Evolutionary conservation across 768 basidiomycete genomes (phyloP).

Genomic region (Trametes gibbosa): DNA sequence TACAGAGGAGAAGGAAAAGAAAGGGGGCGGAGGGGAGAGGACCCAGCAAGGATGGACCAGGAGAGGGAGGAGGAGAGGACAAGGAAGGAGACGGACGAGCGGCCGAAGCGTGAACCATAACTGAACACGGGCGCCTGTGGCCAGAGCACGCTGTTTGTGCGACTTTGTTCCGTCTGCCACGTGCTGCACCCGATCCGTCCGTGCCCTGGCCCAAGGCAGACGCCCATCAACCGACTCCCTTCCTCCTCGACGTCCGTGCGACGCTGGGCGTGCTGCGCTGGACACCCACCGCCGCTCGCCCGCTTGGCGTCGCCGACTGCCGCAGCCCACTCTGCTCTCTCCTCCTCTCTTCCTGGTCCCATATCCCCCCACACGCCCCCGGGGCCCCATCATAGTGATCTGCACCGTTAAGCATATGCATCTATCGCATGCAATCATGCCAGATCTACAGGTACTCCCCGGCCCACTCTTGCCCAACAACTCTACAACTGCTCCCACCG

Average conservation of each 20-base stretch:
- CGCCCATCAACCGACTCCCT: neutral
- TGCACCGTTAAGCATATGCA: slow-evolving; percentile 4
- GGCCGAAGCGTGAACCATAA: slow-evolving; percentile 2
- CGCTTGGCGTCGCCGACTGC: no score
- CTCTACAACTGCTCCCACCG: no score
- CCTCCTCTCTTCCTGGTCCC: neutral
- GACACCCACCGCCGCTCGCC: no score
- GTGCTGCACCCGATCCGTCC: neutral
- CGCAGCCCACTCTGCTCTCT: neutral
- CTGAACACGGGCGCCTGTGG: slow-evolving; percentile 7
- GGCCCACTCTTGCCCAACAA: neutral
- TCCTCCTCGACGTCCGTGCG: no score
- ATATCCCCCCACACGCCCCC: neutral
- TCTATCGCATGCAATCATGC: slow-evolving; percentile 16
- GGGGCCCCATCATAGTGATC: slow-evolving; percentile 10
- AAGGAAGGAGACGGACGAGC: slow-evolving; percentile 1
- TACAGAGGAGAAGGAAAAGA: neutral
- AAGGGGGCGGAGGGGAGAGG: slow-evolving; percentile 9
- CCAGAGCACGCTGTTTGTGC: slow-evolving; percentile 8
- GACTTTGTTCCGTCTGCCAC: slow-evolving; percentile 14
- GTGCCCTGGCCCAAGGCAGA: neutral
- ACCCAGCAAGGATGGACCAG: slow-evolving; percentile 9
- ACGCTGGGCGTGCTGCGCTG: no score
- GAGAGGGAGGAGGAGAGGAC: slow-evolving; percentile 12
- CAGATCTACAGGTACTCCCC: slow-evolving; percentile 17